These are phyloP conservation scores for Rhodotorula sphaerocarpa DNA, from an alignment of 768 basidiomycete genomes.

Conservation along the genomic window DNA sequence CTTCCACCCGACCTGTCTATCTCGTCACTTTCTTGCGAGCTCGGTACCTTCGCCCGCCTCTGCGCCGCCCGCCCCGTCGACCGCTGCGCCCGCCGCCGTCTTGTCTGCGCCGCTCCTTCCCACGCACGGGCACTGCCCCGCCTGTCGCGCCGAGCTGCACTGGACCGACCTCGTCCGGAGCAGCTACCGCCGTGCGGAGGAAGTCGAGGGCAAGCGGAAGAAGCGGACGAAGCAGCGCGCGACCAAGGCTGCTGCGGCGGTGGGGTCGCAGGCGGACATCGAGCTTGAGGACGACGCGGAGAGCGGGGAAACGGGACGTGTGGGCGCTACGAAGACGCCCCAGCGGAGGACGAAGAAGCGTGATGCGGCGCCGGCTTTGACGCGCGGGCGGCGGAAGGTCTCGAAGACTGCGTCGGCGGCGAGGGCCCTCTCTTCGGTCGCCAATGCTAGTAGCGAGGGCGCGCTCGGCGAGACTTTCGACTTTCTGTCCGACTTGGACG, in stretches of 20 bases:
- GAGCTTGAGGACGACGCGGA: not conserved
- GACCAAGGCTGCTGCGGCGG: not conserved
- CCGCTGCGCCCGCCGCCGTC: not conserved
- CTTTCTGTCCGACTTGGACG: conserved; percentile 42
- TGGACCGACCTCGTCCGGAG: conserved; percentile 45
- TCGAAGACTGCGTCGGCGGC: not conserved
- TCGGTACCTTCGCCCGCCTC: not conserved
- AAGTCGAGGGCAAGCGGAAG: conserved; percentile 27
- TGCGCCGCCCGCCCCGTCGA: not conserved
- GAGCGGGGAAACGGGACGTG: not conserved
- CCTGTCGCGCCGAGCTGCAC: conserved; percentile 32
- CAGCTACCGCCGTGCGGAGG: conserved; percentile 40
- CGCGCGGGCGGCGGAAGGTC: conserved; percentile 27
- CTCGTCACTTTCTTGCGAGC: not conserved
- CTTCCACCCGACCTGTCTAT: conserved; percentile 12
- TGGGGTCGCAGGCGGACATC: not conserved
- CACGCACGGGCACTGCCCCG: conserved; percentile 40
- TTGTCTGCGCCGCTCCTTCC: conserved; percentile 39
- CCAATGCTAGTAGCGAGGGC: too few relatives aligned
- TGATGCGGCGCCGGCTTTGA: conserved; percentile 47
- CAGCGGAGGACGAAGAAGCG: conserved; percentile 22
- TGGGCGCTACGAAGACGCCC: too few relatives aligned
- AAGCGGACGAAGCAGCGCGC: conserved; percentile 8
- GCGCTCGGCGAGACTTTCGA: conserved; percentile 50
- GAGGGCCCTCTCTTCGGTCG: too few relatives aligned